Percentiles rank a stretch among this genome's conserved stretches.
These are phyloP conservation scores for Coniosporium tulheliwenetii DNA, from an alignment of 2,329 filamentous ascomycete genomes.

Conservation along the genomic window DNA sequence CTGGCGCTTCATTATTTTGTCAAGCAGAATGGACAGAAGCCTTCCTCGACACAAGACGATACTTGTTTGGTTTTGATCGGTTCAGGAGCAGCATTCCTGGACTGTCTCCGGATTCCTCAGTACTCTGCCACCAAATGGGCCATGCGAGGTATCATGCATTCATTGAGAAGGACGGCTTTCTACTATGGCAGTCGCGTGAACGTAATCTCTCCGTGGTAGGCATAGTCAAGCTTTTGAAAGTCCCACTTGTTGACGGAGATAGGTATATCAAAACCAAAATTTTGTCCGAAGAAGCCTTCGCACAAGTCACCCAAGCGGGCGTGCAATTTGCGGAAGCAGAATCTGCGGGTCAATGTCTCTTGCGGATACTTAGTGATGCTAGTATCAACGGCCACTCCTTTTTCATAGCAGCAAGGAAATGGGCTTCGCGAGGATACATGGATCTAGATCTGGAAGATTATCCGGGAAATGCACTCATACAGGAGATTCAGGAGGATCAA, in stretches of 20 bases:
- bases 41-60: conserved; percentile 8
- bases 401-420: conserved; percentile 17
- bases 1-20: background rate
- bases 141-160: conserved; percentile 21
- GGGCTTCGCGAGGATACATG: conserved; percentile 16
- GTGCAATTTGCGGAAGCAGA: conserved; percentile 12
- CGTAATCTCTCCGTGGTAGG: conserved; percentile 21
- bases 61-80: conserved; percentile 6
- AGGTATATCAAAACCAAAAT: conserved; percentile 20
- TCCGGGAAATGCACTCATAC: conserved; percentile 10
- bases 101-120: conserved; percentile 12
- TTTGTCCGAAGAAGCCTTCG: conserved; percentile 12
- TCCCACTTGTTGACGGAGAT: background rate
- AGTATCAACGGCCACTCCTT: conserved; percentile 16
- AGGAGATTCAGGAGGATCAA: conserved; percentile 13
- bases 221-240: background rate
- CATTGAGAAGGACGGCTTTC: conserved; percentile 15
- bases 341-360: conserved; percentile 11
- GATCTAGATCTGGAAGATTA: conserved; percentile 21
- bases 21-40: conserved; percentile 2
- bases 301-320: conserved; percentile 10
- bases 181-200: conserved; percentile 19
- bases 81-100: conserved; percentile 4
- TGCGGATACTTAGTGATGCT: conserved; percentile 10
- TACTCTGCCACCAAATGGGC: conserved; percentile 23